Percentiles rank a stretch among this genome's conserved stretches.
Evolutionary conservation across 305 asterid species (phyloP).

Genomic region (Stenogyne calaminthoides): DNA sequence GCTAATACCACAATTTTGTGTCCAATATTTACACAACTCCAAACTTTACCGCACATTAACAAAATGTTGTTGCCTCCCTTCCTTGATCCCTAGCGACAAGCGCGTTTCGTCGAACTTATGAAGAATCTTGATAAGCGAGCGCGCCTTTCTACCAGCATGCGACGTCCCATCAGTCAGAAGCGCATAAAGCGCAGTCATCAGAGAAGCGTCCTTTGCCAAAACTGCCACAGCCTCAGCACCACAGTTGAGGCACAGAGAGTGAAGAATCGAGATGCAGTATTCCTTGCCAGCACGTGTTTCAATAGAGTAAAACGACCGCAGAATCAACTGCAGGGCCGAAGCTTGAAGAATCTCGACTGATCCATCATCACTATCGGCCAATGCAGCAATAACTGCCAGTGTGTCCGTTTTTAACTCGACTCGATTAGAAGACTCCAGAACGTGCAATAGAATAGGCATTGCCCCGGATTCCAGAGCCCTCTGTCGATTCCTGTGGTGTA

Average conservation of each 20-base stretch:
- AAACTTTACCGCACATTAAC: constrained; percentile 51
- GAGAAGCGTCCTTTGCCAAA: constrained; percentile 51
- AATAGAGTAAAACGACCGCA: constrained; percentile 33
- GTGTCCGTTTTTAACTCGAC: constrained; percentile 55
- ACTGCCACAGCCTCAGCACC: constrained; percentile 51
- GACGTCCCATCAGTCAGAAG: constrained; percentile 61
- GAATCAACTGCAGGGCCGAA: constrained; percentile 36
- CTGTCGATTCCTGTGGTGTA: constrained; percentile 48
- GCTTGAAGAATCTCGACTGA: constrained; percentile 43
- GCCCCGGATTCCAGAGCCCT: constrained; percentile 50
- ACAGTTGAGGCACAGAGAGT: constrained; percentile 53
- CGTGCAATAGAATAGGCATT: constrained; percentile 39
- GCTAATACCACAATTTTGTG: constrained; percentile 35
- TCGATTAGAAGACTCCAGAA: constrained; percentile 48
- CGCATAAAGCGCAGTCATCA: constrained; percentile 58
- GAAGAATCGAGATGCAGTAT: constrained; percentile 62
- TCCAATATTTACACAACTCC: background rate
- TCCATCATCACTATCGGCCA: constrained; percentile 55
- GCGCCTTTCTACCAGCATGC: constrained; percentile 57
- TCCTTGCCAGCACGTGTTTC: constrained; percentile 61
- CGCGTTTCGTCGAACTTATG: constrained; percentile 58
- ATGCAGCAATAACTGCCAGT: constrained; percentile 57
- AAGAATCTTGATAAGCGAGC: constrained; percentile 59
- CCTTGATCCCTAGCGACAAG: constrained; percentile 37
- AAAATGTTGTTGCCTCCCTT: constrained; percentile 41